These are phyloP conservation scores for Juncus effusus DNA, from an alignment of 176 grass and related monocot species.

Conservation along the genomic window DNA sequence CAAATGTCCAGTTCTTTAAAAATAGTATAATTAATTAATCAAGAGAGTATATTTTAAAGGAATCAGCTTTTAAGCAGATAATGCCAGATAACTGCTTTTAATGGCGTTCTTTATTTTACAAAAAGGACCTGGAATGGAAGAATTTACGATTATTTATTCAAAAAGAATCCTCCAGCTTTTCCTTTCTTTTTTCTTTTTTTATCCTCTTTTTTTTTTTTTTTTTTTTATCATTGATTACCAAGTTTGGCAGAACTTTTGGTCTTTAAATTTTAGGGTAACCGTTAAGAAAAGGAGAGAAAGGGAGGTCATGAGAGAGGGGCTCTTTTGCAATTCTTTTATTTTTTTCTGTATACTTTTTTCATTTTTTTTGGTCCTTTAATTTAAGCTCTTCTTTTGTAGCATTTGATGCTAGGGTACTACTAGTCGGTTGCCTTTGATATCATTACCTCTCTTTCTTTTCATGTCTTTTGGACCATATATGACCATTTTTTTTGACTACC, in stretches of 20 bases:
- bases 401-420: slow-evolving; percentile 36
- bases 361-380: slow-evolving; percentile 62
- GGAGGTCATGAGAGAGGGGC: slow-evolving; percentile 44
- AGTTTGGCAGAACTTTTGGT: slow-evolving; percentile 32
- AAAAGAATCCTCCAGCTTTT: slow-evolving; percentile 33
- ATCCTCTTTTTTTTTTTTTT: slow-evolving; percentile 12
- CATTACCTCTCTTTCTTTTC: slow-evolving; percentile 72
- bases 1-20: too few species aligned
- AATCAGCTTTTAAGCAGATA: slow-evolving; percentile 78
- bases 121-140: slow-evolving; percentile 45
- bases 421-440: slow-evolving; percentile 90
- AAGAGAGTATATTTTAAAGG: slow-evolving; percentile 31
- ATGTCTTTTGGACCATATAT: slow-evolving; percentile 80
- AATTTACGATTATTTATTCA: slow-evolving; percentile 22
- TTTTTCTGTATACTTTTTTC: slow-evolving; percentile 61
- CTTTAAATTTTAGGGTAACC: slow-evolving; percentile 25
- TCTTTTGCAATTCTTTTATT: slow-evolving; percentile 57
- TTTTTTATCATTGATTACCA: slow-evolving; percentile 26
- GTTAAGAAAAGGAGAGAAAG: slow-evolving; percentile 35
- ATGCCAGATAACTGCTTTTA: slow-evolving; percentile 86
- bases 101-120: slow-evolving; percentile 50
- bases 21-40: too few species aligned
- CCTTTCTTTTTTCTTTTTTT: slow-evolving; percentile 32
- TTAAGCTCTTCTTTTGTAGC: slow-evolving; percentile 90
- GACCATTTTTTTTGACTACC: slow-evolving; percentile 87